Evolutionary conservation across 495 filamentous ascomycete genomes (phyloP).

Genomic region (Trichocladium antarcticum): DNA sequence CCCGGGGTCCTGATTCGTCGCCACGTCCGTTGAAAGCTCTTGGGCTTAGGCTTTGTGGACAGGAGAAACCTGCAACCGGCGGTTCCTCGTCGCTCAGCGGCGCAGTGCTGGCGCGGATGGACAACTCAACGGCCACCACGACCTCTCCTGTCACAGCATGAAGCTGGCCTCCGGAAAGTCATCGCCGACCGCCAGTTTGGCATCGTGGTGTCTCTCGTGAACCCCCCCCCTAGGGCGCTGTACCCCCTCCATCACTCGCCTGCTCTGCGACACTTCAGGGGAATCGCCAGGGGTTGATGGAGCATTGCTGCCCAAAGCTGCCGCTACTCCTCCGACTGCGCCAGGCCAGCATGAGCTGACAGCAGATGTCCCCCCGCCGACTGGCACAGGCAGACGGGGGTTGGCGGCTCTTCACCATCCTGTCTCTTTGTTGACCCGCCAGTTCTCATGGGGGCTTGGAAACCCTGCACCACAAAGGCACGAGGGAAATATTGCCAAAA

Average conservation of each 20-base stretch:
- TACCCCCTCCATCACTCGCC: background rate
- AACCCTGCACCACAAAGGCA: conserved; percentile 6
- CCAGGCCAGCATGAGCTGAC: conserved; percentile 1
- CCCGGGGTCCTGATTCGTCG: conserved; percentile 5
- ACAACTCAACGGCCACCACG: conserved; percentile 9
- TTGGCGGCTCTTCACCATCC: background rate
- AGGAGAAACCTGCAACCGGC: no score
- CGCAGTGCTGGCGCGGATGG: conserved; percentile 13
- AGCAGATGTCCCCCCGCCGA: background rate
- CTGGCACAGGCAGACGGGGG: background rate
- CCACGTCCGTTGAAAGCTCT: background rate
- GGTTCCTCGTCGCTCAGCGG: conserved; percentile 8
- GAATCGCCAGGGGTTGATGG: conserved; percentile 28
- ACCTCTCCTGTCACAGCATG: conserved; percentile 3
- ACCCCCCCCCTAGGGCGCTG: background rate
- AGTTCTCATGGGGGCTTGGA: conserved; percentile 2
- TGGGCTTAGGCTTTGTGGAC: background rate
- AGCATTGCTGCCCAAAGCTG: conserved; percentile 43
- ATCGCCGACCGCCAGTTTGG: conserved; percentile 16
- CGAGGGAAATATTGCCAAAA: conserved; percentile 14
- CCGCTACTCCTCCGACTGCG: conserved; percentile 8
- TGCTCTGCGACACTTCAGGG: conserved; percentile 8
- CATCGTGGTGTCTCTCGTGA: conserved; percentile 3
- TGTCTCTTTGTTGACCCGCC: conserved; percentile 1
- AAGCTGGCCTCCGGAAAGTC: conserved; percentile 1